Percentiles rank a stretch among this genome's conserved stretches.
Conservation (phyloP, 129 eudicot genomes). For the sunflower (Helianthus annuus) region HanXRQr2.0-SUNRISE NC_035443.2:22561801-22562300, state of each 20-base stretch:
- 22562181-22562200: too few species aligned
- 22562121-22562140: background rate
- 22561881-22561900: conserved; percentile 43
- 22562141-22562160: background rate
- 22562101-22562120: conserved; percentile 89
- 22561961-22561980: conserved; percentile 77
- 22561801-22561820: background rate
- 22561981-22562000: conserved; percentile 87
- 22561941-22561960: conserved; percentile 83
- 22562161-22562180: background rate
- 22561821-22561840: background rate
- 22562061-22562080: conserved; percentile 70
- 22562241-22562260: too few species aligned
- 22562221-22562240: too few species aligned
- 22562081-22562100: conserved; percentile 89
- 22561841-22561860: background rate
- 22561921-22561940: conserved; percentile 76
- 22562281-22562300: too few species aligned
- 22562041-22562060: conserved; percentile 93
- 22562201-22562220: too few species aligned
- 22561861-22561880: conserved; percentile 38
- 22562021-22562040: conserved; percentile 79
- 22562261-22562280: too few species aligned
- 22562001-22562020: conserved; percentile 93
- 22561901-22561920: conserved; percentile 60